Percentiles rank a stretch among this genome's conserved stretches.
phyloP scores from a whole-genome alignment of 257 asterid genomes.

The Cruciata laevipes region DNA sequence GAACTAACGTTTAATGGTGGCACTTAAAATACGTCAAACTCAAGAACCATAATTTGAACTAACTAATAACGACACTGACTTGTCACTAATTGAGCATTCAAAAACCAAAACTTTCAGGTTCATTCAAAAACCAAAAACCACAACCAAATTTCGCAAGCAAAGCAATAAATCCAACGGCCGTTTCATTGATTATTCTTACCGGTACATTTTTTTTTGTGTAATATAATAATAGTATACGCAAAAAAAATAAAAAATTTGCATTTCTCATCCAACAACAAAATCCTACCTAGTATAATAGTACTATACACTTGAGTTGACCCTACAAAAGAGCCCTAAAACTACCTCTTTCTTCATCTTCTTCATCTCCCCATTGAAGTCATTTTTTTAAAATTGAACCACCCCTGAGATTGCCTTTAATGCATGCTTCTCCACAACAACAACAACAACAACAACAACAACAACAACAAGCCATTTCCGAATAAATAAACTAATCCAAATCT shows the following conservation, averaged over 20 bases:
- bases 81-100: not conserved
- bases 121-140: not conserved
- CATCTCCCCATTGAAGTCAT: not conserved
- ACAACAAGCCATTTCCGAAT: conserved; percentile 9
- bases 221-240: too few relatives aligned
- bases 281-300: not conserved
- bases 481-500: conserved; percentile 2
- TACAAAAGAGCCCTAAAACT: not conserved
- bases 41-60: not conserved
- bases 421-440: not conserved
- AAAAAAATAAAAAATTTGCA: not conserved
- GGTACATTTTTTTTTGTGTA: not conserved
- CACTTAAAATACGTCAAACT: not conserved
- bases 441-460: too few relatives aligned
- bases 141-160: not conserved
- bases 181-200: not conserved
- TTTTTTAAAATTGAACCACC: conserved; percentile 15
- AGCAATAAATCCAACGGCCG: conserved; percentile 6
- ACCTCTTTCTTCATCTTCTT: not conserved
- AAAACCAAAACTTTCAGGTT: not conserved
- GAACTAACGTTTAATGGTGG: too few relatives aligned
- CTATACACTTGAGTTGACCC: not conserved
- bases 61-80: not conserved
- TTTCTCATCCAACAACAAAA: not conserved
- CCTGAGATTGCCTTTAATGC: conserved; percentile 25